Evolutionary conservation across 345 rosid species (phyloP), one percentile per base, ranked within the genome.

Genomic region (Turnera subulata): DNA sequence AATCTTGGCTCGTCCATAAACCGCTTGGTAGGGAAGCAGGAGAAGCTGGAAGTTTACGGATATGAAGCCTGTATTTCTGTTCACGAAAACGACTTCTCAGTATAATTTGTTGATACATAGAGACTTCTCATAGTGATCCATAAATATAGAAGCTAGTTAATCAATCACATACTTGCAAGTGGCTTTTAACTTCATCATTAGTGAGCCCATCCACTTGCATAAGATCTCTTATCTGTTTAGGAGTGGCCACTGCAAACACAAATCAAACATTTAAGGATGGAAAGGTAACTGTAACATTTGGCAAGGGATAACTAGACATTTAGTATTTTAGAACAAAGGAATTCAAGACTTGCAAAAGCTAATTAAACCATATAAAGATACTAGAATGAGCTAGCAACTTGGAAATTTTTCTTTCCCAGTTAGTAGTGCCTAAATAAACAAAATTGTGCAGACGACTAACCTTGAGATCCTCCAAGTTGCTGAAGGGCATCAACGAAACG

Each of bases 401-500:
- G n/a, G 26, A 55, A 39, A 1, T 22, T 38, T 55, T 55, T 4
- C 58, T 1, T 20, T 39, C 13, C 11, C 13, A 25, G 25, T 50
- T 25, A 25, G 32, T 22, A 25, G 39, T 12, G 21, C 24, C n/a
- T n/a, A n/a, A 51, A 62, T 32, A 26, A 14, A 52, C 11, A 53
- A 6, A 7, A 7, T 66, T 29, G 17, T 11, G 33, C 23, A 50
- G n/a, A n/a, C n/a, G 49, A 9, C 77, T 70, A 48, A 83, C 96
- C 93, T 70, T 76, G 72, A 43, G 80, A 72, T 45, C 96, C 96
- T 48, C 96, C 93, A 47, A 90, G 92, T 37, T 56, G 72, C 6
- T 80, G 81, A 64, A 90, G 84, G 19, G 85, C 95, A 53, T 80
- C 85, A 16, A 83, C 73, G 35, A 90, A 90, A 42, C 78, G 79